These are phyloP conservation scores for Ceratocystis diversiconidia DNA, from an alignment of 2,329 filamentous ascomycete genomes.

Conservation along the genomic window DNA sequence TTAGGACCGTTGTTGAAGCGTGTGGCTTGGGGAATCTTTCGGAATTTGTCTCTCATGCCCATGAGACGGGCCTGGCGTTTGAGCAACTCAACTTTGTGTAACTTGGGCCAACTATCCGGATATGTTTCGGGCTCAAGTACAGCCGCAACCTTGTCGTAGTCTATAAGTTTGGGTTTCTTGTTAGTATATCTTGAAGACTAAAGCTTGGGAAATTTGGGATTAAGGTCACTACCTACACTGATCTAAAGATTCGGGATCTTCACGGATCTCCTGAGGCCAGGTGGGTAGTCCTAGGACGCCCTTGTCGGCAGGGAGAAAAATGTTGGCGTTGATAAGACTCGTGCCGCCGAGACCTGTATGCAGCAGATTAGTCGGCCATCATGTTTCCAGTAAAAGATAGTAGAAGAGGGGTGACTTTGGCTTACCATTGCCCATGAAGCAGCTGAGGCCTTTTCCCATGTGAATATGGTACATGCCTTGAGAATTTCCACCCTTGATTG, in stretches of 20 bases:
- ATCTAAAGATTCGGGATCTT: slow-evolving; percentile 30
- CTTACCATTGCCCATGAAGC: slow-evolving; percentile 43
- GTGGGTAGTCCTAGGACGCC: slow-evolving; percentile 37
- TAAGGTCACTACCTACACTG: slow-evolving; percentile 32
- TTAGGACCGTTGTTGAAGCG: slow-evolving; percentile 48
- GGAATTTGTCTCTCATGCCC: slow-evolving; percentile 39
- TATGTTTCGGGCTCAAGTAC: slow-evolving; percentile 47
- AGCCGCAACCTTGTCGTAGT: slow-evolving; percentile 40
- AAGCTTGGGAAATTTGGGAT: background rate
- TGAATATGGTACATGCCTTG: slow-evolving; percentile 51
- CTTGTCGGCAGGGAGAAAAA: slow-evolving; percentile 47
- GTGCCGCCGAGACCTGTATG: slow-evolving; percentile 45
- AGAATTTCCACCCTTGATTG: slow-evolving; percentile 36
- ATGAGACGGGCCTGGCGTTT: slow-evolving; percentile 41
- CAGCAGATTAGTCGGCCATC: background rate
- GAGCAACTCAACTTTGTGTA: slow-evolving; percentile 44
- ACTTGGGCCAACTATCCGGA: slow-evolving; percentile 40
- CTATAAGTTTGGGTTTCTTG: slow-evolving; percentile 24
- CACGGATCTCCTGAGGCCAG: slow-evolving; percentile 46
- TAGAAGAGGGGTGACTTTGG: slow-evolving; percentile 20
- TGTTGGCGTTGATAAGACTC: slow-evolving; percentile 52
- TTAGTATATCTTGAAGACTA: background rate
- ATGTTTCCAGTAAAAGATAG: background rate
- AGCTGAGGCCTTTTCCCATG: slow-evolving; percentile 49
- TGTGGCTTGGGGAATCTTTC: slow-evolving; percentile 46